A percentile compares a stretch with the other conserved stretches of the same genome.
phyloP scores from a whole-genome alignment of 441 rosid species.

The Euphorbia schlechtendalii region DNA sequence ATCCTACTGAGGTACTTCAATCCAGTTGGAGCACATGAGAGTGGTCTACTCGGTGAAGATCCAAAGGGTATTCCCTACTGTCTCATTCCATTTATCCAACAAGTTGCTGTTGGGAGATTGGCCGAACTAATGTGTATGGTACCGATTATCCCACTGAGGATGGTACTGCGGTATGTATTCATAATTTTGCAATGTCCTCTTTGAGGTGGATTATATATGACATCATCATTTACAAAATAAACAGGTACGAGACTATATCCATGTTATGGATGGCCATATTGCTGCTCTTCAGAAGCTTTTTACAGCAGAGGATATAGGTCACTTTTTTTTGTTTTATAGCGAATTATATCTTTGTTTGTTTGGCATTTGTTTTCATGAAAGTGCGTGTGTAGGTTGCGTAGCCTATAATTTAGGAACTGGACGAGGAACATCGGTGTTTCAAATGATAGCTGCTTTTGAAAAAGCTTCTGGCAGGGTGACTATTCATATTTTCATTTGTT shows the following conservation, averaged over 20 bases:
- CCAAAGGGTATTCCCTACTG: too few relatives aligned
- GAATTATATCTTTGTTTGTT: too few relatives aligned
- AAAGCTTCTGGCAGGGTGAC: conserved; percentile 78
- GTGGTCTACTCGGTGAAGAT: conserved; percentile 86
- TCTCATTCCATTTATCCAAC: too few relatives aligned
- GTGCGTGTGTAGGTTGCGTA: conserved; percentile 49
- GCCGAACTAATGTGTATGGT: conserved; percentile 78
- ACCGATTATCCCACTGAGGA: conserved; percentile 75
- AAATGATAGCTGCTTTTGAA: conserved; percentile 81
- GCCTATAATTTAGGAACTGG: conserved; percentile 96
- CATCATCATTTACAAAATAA: too few relatives aligned
- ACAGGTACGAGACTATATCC: conserved; percentile 66
- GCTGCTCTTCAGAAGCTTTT: conserved; percentile 71
- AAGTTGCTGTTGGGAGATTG: conserved; percentile 82
- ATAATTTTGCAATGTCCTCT: neutral
- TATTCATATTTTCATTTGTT: neutral
- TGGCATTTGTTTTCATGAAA: neutral
- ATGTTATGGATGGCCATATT: conserved; percentile 87
- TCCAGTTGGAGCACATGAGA: conserved; percentile 88
- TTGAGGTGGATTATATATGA: too few relatives aligned
- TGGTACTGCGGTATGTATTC: conserved; percentile 78
- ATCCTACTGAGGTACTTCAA: too few relatives aligned
- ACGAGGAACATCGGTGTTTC: conserved; percentile 76
- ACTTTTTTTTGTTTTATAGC: neutral
- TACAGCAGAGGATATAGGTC: conserved; percentile 51